Conservation (phyloP, 1,139 yeast species). For the Diutina siamensis region DNA sequence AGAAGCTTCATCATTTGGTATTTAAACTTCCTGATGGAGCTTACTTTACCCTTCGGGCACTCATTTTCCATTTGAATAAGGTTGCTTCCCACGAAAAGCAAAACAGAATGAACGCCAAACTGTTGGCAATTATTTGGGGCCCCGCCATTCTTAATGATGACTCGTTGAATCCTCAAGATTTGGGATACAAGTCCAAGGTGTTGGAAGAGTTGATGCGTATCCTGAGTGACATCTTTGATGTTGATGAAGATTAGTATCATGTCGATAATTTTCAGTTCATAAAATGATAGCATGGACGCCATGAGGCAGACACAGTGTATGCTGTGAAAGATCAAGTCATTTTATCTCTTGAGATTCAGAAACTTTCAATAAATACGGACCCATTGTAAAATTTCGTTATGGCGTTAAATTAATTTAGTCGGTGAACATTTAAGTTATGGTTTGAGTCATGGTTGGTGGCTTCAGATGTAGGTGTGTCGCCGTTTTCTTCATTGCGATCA, state of each 20-base stretch:
- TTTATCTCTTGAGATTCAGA: too few species aligned
- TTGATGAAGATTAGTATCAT: conserved; percentile 35
- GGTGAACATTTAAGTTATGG: too few species aligned
- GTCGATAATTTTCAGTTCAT: too few species aligned
- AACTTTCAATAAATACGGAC: too few species aligned
- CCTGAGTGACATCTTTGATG: conserved; percentile 82
- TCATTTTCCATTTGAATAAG: conserved; percentile 74
- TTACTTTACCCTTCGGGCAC: conserved; percentile 77
- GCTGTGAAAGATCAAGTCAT: too few species aligned
- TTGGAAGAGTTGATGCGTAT: conserved; percentile 75
- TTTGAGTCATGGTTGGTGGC: too few species aligned
- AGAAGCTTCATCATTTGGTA: conserved; percentile 76
- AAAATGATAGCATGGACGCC: too few species aligned
- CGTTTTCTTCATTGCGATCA: too few species aligned
- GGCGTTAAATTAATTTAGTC: too few species aligned
- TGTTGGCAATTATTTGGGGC: conserved; percentile 87
- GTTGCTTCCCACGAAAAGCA: conserved; percentile 51
- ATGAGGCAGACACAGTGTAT: too few species aligned
- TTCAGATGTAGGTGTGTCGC: too few species aligned
- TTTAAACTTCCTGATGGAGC: conserved; percentile 91
- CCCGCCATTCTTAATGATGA: conserved; percentile 68
- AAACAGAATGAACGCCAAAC: conserved; percentile 74
- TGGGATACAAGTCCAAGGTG: conserved; percentile 70
- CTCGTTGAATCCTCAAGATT: conserved; percentile 59
- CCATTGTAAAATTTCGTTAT: too few species aligned